Conservation (phyloP, 257 asterid species). For the Verbena officinalis region DNA sequence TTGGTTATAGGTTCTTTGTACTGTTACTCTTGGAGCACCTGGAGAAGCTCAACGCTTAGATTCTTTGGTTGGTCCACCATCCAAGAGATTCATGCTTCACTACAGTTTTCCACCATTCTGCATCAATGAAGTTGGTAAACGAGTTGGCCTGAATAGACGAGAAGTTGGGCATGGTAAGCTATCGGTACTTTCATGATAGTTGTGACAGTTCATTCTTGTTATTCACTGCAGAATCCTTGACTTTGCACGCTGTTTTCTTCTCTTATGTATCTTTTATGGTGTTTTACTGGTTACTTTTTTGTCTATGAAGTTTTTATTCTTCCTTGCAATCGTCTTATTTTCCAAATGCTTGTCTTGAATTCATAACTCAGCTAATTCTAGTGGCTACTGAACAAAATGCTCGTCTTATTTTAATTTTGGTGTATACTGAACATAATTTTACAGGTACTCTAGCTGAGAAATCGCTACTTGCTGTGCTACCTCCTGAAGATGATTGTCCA, state of each 20-base stretch:
- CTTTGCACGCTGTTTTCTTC: conserved; percentile 4
- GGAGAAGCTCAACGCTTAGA: conserved; percentile 90
- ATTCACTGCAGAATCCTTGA: conserved; percentile 4
- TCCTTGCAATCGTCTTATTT: not conserved
- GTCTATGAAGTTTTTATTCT: conserved; percentile 2
- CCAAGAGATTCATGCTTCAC: conserved; percentile 97
- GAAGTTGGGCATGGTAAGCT: conserved; percentile 98
- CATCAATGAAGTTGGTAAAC: conserved; percentile 94
- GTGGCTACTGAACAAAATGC: too few species aligned
- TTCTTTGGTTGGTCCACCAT: conserved; percentile 90
- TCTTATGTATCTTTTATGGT: not conserved
- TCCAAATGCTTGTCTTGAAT: not conserved
- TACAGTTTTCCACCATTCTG: conserved; percentile 95
- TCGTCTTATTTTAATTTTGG: not conserved
- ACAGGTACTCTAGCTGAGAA: conserved; percentile 98
- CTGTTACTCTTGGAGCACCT: conserved; percentile 98
- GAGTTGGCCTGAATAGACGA: conserved; percentile 87
- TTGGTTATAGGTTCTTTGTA: conserved; percentile 79
- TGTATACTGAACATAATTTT: conserved; percentile 31
- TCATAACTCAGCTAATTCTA: conserved; percentile 2
- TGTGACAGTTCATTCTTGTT: conserved; percentile 2
- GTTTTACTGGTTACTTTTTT: not conserved
- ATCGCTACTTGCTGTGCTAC: conserved; percentile 85
- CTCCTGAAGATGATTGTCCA: conserved; percentile 84
- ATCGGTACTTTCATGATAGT: conserved; percentile 1